phyloP scores from a whole-genome alignment of 768 basidiomycete genomes.

The Pholiota molesta region DNA sequence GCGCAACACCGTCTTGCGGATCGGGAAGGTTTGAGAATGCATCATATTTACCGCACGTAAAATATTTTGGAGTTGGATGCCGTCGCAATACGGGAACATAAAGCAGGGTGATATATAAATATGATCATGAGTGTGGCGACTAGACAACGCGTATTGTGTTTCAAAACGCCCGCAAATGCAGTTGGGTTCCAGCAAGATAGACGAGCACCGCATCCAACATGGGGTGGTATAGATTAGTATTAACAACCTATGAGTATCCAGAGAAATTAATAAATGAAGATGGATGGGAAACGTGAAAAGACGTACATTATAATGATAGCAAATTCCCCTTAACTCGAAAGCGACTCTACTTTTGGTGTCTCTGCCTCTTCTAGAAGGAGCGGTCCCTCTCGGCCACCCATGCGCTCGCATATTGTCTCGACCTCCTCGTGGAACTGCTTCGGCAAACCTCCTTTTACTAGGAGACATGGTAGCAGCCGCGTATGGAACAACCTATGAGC shows the following conservation, averaged over 20 bases:
- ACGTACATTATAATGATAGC: slow-evolving; percentile 21
- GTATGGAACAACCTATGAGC: slow-evolving; percentile 56
- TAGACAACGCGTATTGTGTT: neutral
- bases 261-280: neutral
- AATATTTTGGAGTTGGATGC: neutral
- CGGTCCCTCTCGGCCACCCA: slow-evolving; percentile 50
- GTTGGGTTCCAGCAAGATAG: neutral
- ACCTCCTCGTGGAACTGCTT: slow-evolving; percentile 53
- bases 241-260: slow-evolving; percentile 3
- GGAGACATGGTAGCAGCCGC: slow-evolving; percentile 46
- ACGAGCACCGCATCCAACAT: slow-evolving; percentile 2
- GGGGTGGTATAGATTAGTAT: slow-evolving; percentile 11
- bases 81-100: neutral
- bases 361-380: slow-evolving; percentile 26
- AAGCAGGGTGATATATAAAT: neutral
- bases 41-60: neutral
- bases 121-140: neutral
- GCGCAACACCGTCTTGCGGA: neutral
- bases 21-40: no score
- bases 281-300: neutral
- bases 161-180: neutral
- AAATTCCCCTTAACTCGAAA: slow-evolving; percentile 10
- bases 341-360: slow-evolving; percentile 19
- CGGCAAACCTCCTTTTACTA: slow-evolving; percentile 44
- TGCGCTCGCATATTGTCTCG: slow-evolving; percentile 41